These are phyloP conservation scores for Sordariomycetes sp. DNA, from an alignment of 2,329 filamentous ascomycete genomes.

Conservation along the genomic window DNA sequence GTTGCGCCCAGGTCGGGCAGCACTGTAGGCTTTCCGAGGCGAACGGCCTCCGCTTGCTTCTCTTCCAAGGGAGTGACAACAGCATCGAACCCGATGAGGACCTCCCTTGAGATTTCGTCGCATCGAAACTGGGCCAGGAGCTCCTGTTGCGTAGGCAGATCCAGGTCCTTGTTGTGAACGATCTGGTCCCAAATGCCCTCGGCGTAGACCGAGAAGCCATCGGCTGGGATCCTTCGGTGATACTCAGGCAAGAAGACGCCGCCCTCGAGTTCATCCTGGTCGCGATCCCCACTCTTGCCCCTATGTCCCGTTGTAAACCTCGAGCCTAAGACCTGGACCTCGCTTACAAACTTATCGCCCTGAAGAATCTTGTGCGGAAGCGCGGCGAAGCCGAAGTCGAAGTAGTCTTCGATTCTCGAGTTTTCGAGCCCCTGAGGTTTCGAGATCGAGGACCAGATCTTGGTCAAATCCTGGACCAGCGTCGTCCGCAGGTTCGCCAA, in stretches of 20 bases:
- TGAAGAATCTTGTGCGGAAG: slow-evolving; percentile 96
- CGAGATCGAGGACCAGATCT: slow-evolving; percentile 87
- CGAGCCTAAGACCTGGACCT: slow-evolving; percentile 69
- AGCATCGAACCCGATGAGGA: slow-evolving; percentile 73
- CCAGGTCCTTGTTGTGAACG: slow-evolving; percentile 95
- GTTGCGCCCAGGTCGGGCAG: slow-evolving; percentile 64
- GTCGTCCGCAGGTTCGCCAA: slow-evolving; percentile 85
- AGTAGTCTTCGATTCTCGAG: slow-evolving; percentile 91
- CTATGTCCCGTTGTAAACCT: slow-evolving; percentile 78
- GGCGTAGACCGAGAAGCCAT: slow-evolving; percentile 92
- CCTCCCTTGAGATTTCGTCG: slow-evolving; percentile 90
- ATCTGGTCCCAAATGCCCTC: slow-evolving; percentile 97
- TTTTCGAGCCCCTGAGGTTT: slow-evolving; percentile 85
- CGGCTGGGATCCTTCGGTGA: slow-evolving; percentile 88
- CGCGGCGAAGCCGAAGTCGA: slow-evolving; percentile 94
- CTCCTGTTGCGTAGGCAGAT: slow-evolving; percentile 94
- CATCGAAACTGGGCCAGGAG: slow-evolving; percentile 94
- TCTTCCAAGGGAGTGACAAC: slow-evolving; percentile 79
- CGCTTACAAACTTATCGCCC: slow-evolving; percentile 77
- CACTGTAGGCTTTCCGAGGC: slow-evolving; percentile 63
- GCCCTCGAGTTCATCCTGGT: slow-evolving; percentile 66
- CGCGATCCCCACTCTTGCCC: slow-evolving; percentile 46
- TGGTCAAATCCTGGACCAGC: slow-evolving; percentile 77
- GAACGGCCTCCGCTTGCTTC: slow-evolving; percentile 65
- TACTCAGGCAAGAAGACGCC: slow-evolving; percentile 90